These are phyloP conservation scores for Phialophora tarda DNA, from an alignment of 2,329 filamentous ascomycete genomes.

Conservation along the genomic window DNA sequence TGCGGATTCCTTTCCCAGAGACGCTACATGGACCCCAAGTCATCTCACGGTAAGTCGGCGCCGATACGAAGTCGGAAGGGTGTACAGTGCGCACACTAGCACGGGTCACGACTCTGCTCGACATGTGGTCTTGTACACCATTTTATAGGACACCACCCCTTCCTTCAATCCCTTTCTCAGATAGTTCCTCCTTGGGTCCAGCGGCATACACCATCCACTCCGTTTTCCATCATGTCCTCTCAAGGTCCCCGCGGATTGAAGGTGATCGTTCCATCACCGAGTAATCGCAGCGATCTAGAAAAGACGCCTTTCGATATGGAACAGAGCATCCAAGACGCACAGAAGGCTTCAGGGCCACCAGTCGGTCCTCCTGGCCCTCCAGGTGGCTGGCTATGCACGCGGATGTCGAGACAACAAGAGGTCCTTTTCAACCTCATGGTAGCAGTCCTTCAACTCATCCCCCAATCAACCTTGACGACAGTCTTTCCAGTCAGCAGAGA, in stretches of 20 bases:
- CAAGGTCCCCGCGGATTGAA: conserved; percentile 13
- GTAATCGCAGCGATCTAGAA: not conserved
- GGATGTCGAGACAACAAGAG: conserved; percentile 33
- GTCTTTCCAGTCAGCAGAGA: conserved; percentile 51
- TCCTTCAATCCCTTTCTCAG: conserved; percentile 2
- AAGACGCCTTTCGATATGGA: conserved; percentile 18
- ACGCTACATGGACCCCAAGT: conserved; percentile 7
- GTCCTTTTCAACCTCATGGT: conserved; percentile 51
- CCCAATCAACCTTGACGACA: conserved; percentile 46
- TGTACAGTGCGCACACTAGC: conserved; percentile 7
- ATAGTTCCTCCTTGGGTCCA: not conserved
- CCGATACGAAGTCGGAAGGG: conserved; percentile 10
- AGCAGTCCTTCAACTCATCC: conserved; percentile 54
- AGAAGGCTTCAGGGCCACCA: conserved; percentile 16
- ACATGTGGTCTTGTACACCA: conserved; percentile 26
- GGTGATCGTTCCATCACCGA: conserved; percentile 19
- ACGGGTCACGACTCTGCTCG: conserved; percentile 1
- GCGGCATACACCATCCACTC: not conserved
- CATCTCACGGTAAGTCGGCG: conserved; percentile 28
- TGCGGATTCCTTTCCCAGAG: not conserved
- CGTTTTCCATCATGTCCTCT: conserved; percentile 5
- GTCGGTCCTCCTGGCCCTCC: conserved; percentile 31
- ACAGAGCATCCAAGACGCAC: conserved; percentile 13
- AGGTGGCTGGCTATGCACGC: conserved; percentile 33
- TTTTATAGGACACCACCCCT: conserved; percentile 8